Conservation (phyloP, 345 rosid genomes). For the Erysimum cheiranthoides region DNA sequence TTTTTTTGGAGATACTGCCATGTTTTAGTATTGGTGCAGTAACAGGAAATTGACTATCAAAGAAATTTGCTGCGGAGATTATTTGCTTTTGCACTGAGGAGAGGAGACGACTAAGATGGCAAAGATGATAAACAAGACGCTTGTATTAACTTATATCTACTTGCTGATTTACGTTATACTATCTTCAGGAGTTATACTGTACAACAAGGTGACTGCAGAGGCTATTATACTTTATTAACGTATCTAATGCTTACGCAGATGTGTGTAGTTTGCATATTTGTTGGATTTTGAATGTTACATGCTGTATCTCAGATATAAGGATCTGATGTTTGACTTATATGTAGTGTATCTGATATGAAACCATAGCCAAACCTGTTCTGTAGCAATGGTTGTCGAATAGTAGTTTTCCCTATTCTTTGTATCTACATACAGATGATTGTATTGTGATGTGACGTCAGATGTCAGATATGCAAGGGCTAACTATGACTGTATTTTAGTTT, state of each 20-base stretch:
- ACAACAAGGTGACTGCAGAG: slow-evolving; percentile 73
- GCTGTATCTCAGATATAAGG: too few relatives aligned
- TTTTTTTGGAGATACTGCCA: slow-evolving; percentile 9
- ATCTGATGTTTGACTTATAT: too few relatives aligned
- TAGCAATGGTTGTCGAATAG: too few relatives aligned
- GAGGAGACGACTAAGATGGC: slow-evolving; percentile 43
- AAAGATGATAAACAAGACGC: slow-evolving; percentile 76
- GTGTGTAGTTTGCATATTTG: too few relatives aligned
- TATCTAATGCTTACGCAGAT: background rate
- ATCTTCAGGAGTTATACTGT: slow-evolving; percentile 91
- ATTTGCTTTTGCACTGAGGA: slow-evolving; percentile 31
- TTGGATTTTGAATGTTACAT: too few relatives aligned
- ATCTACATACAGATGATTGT: too few relatives aligned
- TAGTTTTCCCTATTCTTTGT: too few relatives aligned
- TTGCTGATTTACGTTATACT: slow-evolving; percentile 81
- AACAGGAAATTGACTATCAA: slow-evolving; percentile 1
- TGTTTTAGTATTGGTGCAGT: slow-evolving; percentile 32
- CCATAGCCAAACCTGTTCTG: background rate
- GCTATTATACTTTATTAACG: background rate
- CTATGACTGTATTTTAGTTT: slow-evolving; percentile 16
- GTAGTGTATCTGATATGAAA: slow-evolving; percentile 22
- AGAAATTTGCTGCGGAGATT: slow-evolving; percentile 1
- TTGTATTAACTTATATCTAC: slow-evolving; percentile 81
- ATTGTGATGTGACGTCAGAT: too few relatives aligned
- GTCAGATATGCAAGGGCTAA: too few relatives aligned